Evolutionary conservation across 192 early-diverging fungal species (phyloP), one percentile per base, ranked within the genome.

Genomic region (Phlyctochytrium bullatum): DNA sequence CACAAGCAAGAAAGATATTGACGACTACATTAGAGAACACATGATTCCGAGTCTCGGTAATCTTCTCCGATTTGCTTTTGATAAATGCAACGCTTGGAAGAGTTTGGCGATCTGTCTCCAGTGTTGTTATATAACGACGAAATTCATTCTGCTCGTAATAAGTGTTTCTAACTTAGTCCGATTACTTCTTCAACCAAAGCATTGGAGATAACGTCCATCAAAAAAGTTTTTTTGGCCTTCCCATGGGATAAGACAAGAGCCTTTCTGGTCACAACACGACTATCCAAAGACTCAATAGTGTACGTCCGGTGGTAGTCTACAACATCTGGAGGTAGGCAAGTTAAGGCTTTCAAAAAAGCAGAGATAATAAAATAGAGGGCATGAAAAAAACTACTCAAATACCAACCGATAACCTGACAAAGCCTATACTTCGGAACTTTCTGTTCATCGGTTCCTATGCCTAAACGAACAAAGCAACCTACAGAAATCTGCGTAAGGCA

Each of bases 181-280:
- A 14, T 33, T 69, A 80, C 84, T 56, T 85, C 73, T 27, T 85
- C 88, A 31, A 92, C 79, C 30, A 83, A 66, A 57, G 75, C 70
- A 62, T 94, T 94, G 1, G 92, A 94, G 12, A 94, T 76, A 32
- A 83, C 84, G 61, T 90, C 86, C 87, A 92, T 92, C 4, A 84
- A 83, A 68, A 89, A 92, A 24, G 71, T 74, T 52, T 83, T 86
- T 64, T 87, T 82, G 17, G 84, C 73, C 34, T 86, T 80, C 29
- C 91, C 92, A 67, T 90, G 90, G 36, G 80, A 83, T 33, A 92
- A 76, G 16, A 68, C 76, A 27, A 94, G 61, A 10, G 82, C 83
- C 57, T 85, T 81, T 73, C 92, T 88, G 34, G 88, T 90, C 40
- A 75, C 73, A 0, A 81, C 76, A 14, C 81, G 80, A n/a, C n/a